Conservation (phyloP, 331 rosid species). For the Acacia concinna region DNA sequence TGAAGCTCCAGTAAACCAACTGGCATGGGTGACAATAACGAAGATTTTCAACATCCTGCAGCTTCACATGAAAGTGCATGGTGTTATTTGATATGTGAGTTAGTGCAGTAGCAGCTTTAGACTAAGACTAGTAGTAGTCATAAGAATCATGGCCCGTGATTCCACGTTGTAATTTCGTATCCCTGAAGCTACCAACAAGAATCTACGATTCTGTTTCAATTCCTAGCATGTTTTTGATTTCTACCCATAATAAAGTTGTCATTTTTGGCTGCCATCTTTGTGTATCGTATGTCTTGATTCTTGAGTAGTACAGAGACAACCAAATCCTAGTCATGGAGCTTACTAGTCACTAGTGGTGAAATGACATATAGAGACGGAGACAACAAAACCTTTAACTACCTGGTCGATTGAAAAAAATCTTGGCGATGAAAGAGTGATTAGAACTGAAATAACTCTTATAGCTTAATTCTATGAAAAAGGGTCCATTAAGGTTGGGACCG, state of each 20-base stretch:
- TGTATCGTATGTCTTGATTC: background rate
- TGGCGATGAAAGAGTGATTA: background rate
- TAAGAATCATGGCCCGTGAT: constrained; percentile 43
- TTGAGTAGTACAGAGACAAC: constrained; percentile 1
- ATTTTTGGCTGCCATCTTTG: constrained; percentile 18
- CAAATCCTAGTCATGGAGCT: constrained; percentile 1
- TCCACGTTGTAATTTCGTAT: constrained; percentile 36
- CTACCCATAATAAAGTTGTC: constrained; percentile 33
- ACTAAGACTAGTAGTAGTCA: constrained; percentile 30
- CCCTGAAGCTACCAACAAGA: constrained; percentile 31
- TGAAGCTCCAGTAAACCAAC: constrained; percentile 56
- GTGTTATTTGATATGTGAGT: constrained; percentile 23
- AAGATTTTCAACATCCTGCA: constrained; percentile 18
- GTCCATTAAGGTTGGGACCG: background rate
- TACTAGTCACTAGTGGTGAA: background rate
- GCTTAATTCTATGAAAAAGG: constrained; percentile 7
- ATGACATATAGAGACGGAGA: background rate
- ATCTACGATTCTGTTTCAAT: constrained; percentile 29
- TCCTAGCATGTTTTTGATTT: background rate
- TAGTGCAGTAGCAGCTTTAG: constrained; percentile 26
- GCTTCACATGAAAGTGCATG: constrained; percentile 17
- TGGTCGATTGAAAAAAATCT: background rate
- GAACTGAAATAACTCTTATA: background rate
- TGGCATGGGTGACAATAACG: background rate
- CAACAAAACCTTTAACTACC: background rate